Conservation (phyloP, 2,329 filamentous ascomycete species). For the Tothia fuscella region DNA sequence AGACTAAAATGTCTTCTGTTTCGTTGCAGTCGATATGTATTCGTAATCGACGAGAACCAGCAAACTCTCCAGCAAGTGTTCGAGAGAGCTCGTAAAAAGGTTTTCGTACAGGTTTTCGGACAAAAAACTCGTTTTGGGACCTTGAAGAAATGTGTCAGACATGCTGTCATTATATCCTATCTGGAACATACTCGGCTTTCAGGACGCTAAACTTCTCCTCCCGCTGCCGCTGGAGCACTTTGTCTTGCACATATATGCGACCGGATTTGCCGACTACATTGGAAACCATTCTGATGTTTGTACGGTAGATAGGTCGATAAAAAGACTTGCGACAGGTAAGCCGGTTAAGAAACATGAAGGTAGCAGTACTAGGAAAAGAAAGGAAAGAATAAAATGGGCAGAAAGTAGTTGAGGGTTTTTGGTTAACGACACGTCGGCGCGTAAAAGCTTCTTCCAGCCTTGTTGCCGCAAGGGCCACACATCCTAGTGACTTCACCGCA, state of each 20-base stretch:
- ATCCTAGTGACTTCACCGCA: too few relatives aligned
- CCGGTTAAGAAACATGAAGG: conserved; percentile 16
- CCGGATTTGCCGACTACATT: conserved; percentile 25
- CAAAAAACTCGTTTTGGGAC: conserved; percentile 21
- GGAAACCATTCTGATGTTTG: conserved; percentile 22
- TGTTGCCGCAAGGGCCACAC: too few relatives aligned
- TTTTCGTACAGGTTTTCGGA: conserved; percentile 23
- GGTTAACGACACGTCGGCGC: too few relatives aligned
- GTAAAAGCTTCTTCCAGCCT: too few relatives aligned
- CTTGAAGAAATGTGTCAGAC: conserved; percentile 16
- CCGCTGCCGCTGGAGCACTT: conserved; percentile 21
- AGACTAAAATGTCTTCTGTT: not conserved
- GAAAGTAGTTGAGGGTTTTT: too few relatives aligned
- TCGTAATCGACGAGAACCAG: conserved; percentile 22
- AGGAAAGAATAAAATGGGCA: too few relatives aligned
- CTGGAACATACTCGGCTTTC: conserved; percentile 24
- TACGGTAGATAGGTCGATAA: conserved; percentile 14
- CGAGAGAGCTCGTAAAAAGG: conserved; percentile 22
- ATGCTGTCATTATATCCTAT: conserved; percentile 13
- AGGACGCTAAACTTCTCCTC: conserved; percentile 21
- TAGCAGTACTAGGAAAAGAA: too few relatives aligned
- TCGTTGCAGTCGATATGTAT: conserved; percentile 26
- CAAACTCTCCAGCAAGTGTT: conserved; percentile 23
- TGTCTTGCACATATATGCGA: conserved; percentile 23
- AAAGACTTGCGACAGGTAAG: conserved; percentile 13